These are phyloP conservation scores for Cyberlindnera americana DNA, from an alignment of 805 yeast species.

Conservation along the genomic window DNA sequence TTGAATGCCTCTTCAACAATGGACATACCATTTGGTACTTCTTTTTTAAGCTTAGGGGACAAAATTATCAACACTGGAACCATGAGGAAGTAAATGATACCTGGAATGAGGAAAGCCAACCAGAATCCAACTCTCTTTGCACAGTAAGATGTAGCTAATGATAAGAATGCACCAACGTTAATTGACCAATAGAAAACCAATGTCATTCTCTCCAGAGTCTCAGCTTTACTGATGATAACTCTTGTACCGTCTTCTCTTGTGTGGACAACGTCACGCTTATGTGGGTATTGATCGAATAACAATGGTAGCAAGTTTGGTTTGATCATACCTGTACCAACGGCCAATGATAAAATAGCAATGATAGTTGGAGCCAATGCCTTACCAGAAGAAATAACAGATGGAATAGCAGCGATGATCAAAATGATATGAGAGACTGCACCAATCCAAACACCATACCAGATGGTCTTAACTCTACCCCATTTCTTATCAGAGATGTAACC, in stretches of 20 bases:
- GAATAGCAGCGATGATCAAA: conserved; percentile 67
- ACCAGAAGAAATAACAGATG: conserved; percentile 43
- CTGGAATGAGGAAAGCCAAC: conserved; percentile 73
- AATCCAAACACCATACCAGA: conserved; percentile 53
- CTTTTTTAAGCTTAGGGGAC: conserved; percentile 27
- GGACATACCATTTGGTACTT: conserved; percentile 33
- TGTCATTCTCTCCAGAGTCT: conserved; percentile 70
- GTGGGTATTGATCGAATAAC: conserved; percentile 72
- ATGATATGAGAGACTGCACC: conserved; percentile 62
- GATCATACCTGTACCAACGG: conserved; percentile 79
- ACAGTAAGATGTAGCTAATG: conserved; percentile 72
- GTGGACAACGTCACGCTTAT: conserved; percentile 55
- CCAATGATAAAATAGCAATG: conserved; percentile 45
- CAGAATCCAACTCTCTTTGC: conserved; percentile 64
- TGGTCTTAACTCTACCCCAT: conserved; percentile 70
- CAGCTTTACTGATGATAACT: conserved; percentile 65
- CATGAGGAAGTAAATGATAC: conserved; percentile 52
- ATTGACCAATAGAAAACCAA: conserved; percentile 75
- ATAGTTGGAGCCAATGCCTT: conserved; percentile 63
- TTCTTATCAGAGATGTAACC: conserved; percentile 73
- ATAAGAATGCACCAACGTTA: conserved; percentile 70
- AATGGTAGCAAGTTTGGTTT: conserved; percentile 68
- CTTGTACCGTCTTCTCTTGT: conserved; percentile 58
- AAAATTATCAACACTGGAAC: conserved; percentile 42
- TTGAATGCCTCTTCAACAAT: conserved; percentile 41